phyloP scores from a whole-genome alignment of 768 basidiomycete genomes.

The Mycena belliarum region DNA sequence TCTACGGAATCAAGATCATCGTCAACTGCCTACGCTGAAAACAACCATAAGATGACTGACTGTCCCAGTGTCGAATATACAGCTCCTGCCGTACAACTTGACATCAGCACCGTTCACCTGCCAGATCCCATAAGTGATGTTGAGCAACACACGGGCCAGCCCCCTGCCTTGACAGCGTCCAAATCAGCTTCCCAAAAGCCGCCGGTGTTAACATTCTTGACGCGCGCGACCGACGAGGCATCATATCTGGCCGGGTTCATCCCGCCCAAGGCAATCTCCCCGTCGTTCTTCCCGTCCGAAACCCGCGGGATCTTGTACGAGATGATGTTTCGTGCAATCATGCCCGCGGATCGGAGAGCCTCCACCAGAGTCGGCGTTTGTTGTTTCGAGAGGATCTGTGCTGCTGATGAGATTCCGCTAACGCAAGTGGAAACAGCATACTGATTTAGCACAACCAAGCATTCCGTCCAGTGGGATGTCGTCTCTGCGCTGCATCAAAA shows the following conservation, averaged over 20 bases:
- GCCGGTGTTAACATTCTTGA: constrained; percentile 48
- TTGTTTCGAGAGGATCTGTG: constrained; percentile 57
- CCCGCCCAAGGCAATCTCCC: constrained; percentile 61
- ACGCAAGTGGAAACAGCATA: constrained; percentile 8
- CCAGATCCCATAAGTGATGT: neutral
- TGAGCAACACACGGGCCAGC: neutral
- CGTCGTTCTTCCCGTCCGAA: constrained; percentile 54
- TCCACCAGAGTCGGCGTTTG: constrained; percentile 56
- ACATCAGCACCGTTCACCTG: constrained; percentile 44
- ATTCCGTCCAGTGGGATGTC: constrained; percentile 56
- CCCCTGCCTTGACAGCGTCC: constrained; percentile 40
- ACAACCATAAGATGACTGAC: constrained; percentile 17
- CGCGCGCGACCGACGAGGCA: constrained; percentile 43
- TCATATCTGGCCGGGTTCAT: constrained; percentile 59
- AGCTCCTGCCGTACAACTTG: constrained; percentile 48
- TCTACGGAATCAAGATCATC: constrained; percentile 9
- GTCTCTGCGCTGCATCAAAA: constrained; percentile 22
- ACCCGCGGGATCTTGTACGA: constrained; percentile 73
- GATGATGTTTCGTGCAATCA: constrained; percentile 54
- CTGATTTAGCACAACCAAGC: constrained; percentile 43
- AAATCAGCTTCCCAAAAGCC: constrained; percentile 71
- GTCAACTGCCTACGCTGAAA: neutral
- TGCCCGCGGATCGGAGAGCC: constrained; percentile 46
- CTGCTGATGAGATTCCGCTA: neutral
- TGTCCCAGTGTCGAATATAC: constrained; percentile 51